Percentiles rank a stretch among this genome's conserved stretches.
Conservation (phyloP, 1,284 basidiomycete species). For the Ceratobasidium sp. region DNA sequence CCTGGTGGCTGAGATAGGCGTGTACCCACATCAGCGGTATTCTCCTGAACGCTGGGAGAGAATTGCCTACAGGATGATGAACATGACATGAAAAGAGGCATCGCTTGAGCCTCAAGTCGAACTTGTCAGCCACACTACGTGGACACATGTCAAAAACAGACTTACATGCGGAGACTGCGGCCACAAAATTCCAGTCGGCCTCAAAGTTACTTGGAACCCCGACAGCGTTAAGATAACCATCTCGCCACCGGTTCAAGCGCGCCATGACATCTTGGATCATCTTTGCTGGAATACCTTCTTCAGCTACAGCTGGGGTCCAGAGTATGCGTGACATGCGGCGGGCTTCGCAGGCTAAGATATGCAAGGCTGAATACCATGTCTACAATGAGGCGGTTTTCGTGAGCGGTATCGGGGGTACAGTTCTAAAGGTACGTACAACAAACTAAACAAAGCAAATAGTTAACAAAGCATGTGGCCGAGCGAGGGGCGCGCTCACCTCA, state of each 20-base stretch:
- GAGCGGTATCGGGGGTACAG: conserved; percentile 33
- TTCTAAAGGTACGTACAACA: conserved; percentile 55
- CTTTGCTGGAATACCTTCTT: conserved; percentile 79
- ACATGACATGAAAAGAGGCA: conserved; percentile 90
- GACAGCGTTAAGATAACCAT: conserved; percentile 78
- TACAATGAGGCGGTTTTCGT: conserved; percentile 44
- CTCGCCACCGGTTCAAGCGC: conserved; percentile 79
- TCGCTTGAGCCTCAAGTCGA: conserved; percentile 76
- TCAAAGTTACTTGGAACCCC: conserved; percentile 88
- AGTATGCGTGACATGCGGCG: conserved; percentile 82
- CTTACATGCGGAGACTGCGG: conserved; percentile 78
- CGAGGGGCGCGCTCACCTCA: conserved; percentile 65
- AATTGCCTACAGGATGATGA: conserved; percentile 58
- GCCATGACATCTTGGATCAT: conserved; percentile 69
- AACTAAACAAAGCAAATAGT: conserved; percentile 57
- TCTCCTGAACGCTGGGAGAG: not conserved
- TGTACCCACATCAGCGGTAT: conserved; percentile 68
- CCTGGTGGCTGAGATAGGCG: conserved; percentile 61
- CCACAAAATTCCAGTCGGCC: conserved; percentile 89
- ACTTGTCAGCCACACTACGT: conserved; percentile 27
- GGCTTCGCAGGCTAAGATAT: conserved; percentile 81
- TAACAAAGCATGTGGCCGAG: conserved; percentile 37
- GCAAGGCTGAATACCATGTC: conserved; percentile 67
- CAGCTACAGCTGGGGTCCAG: conserved; percentile 80
- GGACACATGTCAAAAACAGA: conserved; percentile 49